These are phyloP conservation scores for Aphanomyces invadans DNA, from an alignment of 352 stramenopile species.

Conservation along the genomic window DNA sequence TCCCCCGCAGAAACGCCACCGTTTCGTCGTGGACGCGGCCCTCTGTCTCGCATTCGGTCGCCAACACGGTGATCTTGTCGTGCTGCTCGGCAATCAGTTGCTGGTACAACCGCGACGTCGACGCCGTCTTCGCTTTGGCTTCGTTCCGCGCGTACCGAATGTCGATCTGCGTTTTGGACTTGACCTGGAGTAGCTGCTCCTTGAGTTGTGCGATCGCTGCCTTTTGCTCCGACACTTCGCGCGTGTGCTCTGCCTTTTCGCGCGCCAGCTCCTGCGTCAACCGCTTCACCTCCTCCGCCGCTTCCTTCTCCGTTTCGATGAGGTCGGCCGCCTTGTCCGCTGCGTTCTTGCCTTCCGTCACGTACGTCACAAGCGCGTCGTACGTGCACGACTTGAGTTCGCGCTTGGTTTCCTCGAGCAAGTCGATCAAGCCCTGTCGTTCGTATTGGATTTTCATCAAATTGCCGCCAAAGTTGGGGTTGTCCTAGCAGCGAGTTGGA, in stretches of 20 bases:
- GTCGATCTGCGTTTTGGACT: slow-evolving; percentile 79
- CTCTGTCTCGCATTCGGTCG: slow-evolving; percentile 55
- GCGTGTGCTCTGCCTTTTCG: slow-evolving; percentile 72
- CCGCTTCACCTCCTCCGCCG: slow-evolving; percentile 80
- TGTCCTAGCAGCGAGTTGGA: slow-evolving; percentile 44
- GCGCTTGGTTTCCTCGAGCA: slow-evolving; percentile 48
- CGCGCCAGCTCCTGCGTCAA: slow-evolving; percentile 68
- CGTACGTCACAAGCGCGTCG: slow-evolving; percentile 60
- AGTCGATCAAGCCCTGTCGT: slow-evolving; percentile 66
- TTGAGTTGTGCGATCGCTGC: slow-evolving; percentile 69
- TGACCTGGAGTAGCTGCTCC: slow-evolving; percentile 68
- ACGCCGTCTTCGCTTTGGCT: slow-evolving; percentile 78
- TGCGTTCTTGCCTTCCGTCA: slow-evolving; percentile 66
- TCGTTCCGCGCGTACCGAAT: slow-evolving; percentile 73
- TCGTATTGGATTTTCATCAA: slow-evolving; percentile 90
- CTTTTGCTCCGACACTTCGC: slow-evolving; percentile 63
- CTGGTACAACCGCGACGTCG: slow-evolving; percentile 64
- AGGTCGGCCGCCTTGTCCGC: slow-evolving; percentile 74
- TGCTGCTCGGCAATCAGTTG: slow-evolving; percentile 74
- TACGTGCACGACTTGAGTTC: slow-evolving; percentile 76
- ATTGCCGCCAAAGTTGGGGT: slow-evolving; percentile 89
- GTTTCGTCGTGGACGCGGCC: slow-evolving; percentile 69
- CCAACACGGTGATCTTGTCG: slow-evolving; percentile 54
- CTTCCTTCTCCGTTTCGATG: slow-evolving; percentile 77
- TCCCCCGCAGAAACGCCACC: slow-evolving; percentile 66